Evolutionary conservation across 1,284 basidiomycete genomes (phyloP), one percentile per base, ranked within the genome.

Genomic region (Cerioporus squamosus): DNA sequence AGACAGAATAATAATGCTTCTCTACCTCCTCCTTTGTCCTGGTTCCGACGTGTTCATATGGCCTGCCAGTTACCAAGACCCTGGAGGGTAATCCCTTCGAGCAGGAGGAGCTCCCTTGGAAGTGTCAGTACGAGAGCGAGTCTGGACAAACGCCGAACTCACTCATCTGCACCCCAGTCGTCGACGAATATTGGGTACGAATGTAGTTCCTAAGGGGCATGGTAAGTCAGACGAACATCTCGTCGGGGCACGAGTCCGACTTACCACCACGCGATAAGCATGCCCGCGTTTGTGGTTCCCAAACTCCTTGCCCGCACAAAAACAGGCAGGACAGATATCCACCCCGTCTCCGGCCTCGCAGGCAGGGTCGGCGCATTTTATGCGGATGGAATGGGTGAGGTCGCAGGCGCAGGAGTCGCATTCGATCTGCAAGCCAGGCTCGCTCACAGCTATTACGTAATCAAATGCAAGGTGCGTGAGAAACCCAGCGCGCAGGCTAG

Each of bases 111-210:
- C 73, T 99, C 97, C 75, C 93, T 94, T 62, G 22, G 44, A 22
- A 26, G 52, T 36, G n/a, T 36, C 36, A 52, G 18, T 29, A 33
- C 26, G 18, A 15, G 1, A 12, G 9, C 6, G 5, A 2, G n/a
- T 12, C n/a, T 40, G 4, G 20, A 23, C 6, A 36, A 18, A 5
- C 22, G n/a, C 29, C 18, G n/a, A n/a, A 60, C 87, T 74, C 69
- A 94, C 90, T 99, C 97, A 75, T 99, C 97, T 9, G 96, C 97
- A 36, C 96, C 97, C 97, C 97, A 99, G 71, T 97, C 95, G 60
- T 92, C 88, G 14, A 88, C 85, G 69, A 98, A 97, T 69, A 99
- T 97, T 5, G 97, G 97, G 73, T 97, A 95, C 8, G 95, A 94
- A 72, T 97, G 93, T 68, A 97, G 85, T 79, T 97, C 95, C 93